Conservation (phyloP, 2,329 filamentous ascomycete species). For the Tolypocladium tropicale region DNA sequence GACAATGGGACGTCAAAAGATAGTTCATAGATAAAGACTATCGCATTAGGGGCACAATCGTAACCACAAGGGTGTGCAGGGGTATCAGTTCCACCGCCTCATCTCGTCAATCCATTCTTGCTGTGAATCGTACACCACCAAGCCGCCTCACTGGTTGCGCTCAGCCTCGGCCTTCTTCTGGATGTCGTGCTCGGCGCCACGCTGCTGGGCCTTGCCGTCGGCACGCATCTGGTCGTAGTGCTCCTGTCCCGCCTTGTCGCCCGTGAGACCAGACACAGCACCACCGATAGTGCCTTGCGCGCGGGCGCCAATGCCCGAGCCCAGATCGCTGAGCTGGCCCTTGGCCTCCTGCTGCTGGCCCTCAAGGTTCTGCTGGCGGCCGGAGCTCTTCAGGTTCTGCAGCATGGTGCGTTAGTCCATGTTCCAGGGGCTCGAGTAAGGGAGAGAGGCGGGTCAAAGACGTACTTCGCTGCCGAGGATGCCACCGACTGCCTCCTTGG, state of each 20-base stretch:
- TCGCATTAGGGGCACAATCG: neutral
- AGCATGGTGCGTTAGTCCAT: slow-evolving; percentile 1
- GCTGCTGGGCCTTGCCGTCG: slow-evolving; percentile 72
- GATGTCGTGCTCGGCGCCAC: slow-evolving; percentile 73
- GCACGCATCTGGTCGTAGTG: slow-evolving; percentile 64
- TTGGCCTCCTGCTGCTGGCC: slow-evolving; percentile 76
- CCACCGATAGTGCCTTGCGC: slow-evolving; percentile 61
- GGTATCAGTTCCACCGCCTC: neutral
- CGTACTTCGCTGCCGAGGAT: slow-evolving; percentile 61
- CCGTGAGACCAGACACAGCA: slow-evolving; percentile 61
- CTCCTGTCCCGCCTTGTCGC: slow-evolving; percentile 54
- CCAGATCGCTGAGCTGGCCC: slow-evolving; percentile 67
- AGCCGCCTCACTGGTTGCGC: slow-evolving; percentile 1
- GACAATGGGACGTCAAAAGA: neutral
- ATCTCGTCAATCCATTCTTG: neutral
- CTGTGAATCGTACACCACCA: neutral
- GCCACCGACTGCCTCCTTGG: slow-evolving; percentile 72
- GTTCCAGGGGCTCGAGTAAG: no score
- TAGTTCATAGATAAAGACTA: neutral
- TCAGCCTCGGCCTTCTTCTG: slow-evolving; percentile 56
- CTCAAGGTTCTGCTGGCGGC: slow-evolving; percentile 66
- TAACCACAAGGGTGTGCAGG: neutral
- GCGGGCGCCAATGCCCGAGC: slow-evolving; percentile 56
- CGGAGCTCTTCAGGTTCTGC: slow-evolving; percentile 59
- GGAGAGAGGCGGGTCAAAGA: neutral